Evolutionary conservation across 345 rosid genomes (phyloP).

Genomic region (Noccaea caerulescens): DNA sequence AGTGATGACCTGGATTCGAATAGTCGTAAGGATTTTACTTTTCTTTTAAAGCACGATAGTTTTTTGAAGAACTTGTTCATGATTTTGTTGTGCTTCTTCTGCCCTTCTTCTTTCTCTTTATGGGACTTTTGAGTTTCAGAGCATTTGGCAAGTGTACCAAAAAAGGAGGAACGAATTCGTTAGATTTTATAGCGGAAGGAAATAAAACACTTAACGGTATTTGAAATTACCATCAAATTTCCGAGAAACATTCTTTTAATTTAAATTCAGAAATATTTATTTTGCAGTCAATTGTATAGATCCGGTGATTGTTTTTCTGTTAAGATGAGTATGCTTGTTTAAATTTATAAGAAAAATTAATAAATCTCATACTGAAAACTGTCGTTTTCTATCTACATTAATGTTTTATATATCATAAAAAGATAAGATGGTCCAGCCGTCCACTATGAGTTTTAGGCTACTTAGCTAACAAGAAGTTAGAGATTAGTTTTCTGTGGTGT

Average conservation of each 20-base stretch:
- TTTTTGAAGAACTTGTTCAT: conserved; percentile 25
- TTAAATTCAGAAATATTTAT: background rate
- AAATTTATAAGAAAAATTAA: background rate
- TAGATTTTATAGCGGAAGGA: background rate
- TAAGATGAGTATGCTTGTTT: background rate
- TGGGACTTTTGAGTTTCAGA: background rate
- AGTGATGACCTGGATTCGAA: conserved; percentile 33
- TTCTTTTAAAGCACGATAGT: conserved; percentile 8
- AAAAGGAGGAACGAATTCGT: background rate
- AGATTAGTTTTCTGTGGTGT: conserved; percentile 1
- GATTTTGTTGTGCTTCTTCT: background rate
- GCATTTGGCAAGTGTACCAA: background rate
- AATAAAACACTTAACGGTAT: background rate
- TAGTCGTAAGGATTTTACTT: conserved; percentile 28
- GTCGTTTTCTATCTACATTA: background rate
- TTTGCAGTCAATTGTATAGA: background rate
- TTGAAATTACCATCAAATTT: conserved; percentile 15
- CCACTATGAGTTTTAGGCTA: background rate
- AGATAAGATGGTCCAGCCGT: background rate
- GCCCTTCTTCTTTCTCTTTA: background rate
- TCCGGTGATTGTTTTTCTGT: background rate
- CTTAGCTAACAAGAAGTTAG: conserved; percentile 10
- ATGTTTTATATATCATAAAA: background rate
- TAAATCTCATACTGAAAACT: background rate
- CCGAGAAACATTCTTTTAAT: background rate